A percentile compares a stretch with the other conserved stretches of the same genome.
Conservation (phyloP, 805 yeast genomes). For the Candida nanaspora region DNA sequence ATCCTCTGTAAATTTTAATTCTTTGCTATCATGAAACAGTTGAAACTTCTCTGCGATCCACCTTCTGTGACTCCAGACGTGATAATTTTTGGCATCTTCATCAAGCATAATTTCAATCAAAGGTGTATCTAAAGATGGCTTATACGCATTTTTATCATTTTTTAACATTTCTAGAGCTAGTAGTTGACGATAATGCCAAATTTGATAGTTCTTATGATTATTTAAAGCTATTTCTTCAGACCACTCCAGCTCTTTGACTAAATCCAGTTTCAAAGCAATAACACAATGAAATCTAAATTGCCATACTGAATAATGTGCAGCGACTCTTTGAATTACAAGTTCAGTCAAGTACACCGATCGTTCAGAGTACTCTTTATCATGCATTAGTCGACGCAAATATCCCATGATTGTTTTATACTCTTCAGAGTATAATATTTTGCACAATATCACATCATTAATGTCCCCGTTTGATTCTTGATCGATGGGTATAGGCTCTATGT, state of each 20-base stretch:
- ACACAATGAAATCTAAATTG: conserved; percentile 54
- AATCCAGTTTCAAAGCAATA: conserved; percentile 24
- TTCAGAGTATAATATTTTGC: conserved; percentile 64
- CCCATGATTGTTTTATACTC: conserved; percentile 64
- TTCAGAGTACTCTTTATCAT: conserved; percentile 52
- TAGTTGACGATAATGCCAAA: conserved; percentile 89
- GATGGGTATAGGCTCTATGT: conserved; percentile 1
- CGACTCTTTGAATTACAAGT: conserved; percentile 55
- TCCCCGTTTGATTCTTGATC: background rate
- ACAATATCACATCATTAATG: conserved; percentile 20
- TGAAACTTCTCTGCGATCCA: conserved; percentile 66
- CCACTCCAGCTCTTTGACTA: conserved; percentile 66
- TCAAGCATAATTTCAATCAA: conserved; percentile 61
- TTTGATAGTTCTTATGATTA: conserved; percentile 88
- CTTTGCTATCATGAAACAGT: conserved; percentile 37
- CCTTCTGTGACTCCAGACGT: conserved; percentile 89
- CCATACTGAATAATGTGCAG: conserved; percentile 95
- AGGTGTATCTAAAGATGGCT: conserved; percentile 53
- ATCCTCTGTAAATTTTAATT: conserved; percentile 41
- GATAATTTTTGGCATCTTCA: conserved; percentile 86
- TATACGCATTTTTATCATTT: conserved; percentile 18
- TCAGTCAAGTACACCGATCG: conserved; percentile 67
- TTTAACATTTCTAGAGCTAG: conserved; percentile 33
- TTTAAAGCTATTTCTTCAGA: conserved; percentile 65
- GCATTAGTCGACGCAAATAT: conserved; percentile 51